A percentile compares a stretch with the other conserved stretches of the same genome.
Evolutionary conservation across 805 yeast genomes (phyloP).

Genomic region (Starmera dryadoides): DNA sequence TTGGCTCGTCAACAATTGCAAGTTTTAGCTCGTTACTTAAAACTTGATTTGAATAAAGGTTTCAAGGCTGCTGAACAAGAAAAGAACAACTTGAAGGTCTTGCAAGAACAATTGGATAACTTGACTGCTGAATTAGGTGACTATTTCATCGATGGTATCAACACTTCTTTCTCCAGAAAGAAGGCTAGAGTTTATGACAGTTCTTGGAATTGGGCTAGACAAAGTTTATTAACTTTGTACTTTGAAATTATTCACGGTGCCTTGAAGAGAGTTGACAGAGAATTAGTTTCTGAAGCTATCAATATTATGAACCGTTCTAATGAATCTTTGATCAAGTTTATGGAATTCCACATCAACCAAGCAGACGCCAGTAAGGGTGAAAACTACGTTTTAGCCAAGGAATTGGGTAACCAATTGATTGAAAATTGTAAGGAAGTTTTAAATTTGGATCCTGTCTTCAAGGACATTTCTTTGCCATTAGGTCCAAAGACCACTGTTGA

Average conservation of each 20-base stretch:
- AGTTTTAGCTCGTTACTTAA: slow-evolving; percentile 90
- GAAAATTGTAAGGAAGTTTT: slow-evolving; percentile 90
- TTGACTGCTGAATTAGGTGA: slow-evolving; percentile 76
- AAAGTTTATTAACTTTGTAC: slow-evolving; percentile 88
- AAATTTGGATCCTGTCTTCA: slow-evolving; percentile 82
- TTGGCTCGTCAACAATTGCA: slow-evolving; percentile 59
- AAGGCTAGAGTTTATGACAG: slow-evolving; percentile 96
- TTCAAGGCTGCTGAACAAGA: slow-evolving; percentile 71
- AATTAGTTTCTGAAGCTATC: slow-evolving; percentile 92
- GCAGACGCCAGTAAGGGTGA: slow-evolving; percentile 79
- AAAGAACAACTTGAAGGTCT: slow-evolving; percentile 74
- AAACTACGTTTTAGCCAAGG: slow-evolving; percentile 85
- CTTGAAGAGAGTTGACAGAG: slow-evolving; percentile 85
- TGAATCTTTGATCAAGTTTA: slow-evolving; percentile 87
- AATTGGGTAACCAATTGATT: slow-evolving; percentile 85
- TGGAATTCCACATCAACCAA: slow-evolving; percentile 72
- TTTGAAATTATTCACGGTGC: slow-evolving; percentile 95
- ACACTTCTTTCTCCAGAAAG: slow-evolving; percentile 82
- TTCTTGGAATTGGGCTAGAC: slow-evolving; percentile 99
- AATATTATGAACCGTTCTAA: slow-evolving; percentile 96
- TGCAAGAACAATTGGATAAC: slow-evolving; percentile 87
- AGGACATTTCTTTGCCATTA: slow-evolving; percentile 89
- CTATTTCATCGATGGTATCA: slow-evolving; percentile 84
- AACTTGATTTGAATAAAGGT: slow-evolving; percentile 86
- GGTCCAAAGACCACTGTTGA: slow-evolving; percentile 91